phyloP scores from a whole-genome alignment of 2,329 filamentous ascomycete species.

The Bertia moriformis region DNA sequence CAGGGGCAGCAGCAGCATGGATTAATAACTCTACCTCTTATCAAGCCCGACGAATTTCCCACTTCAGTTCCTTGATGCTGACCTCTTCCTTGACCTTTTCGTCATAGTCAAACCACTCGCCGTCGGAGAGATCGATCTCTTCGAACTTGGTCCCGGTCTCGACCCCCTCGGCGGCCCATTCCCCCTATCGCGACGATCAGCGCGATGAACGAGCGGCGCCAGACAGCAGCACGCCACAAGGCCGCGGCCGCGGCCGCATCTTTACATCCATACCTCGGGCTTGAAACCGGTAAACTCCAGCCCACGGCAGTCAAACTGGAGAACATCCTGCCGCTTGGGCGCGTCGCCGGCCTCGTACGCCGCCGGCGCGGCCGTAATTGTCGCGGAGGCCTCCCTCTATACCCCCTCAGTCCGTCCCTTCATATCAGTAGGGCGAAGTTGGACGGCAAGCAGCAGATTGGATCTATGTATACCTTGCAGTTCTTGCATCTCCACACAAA shows the following conservation, averaged over 20 bases:
- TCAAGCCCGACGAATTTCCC: conserved; percentile 74
- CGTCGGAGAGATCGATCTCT: conserved; percentile 68
- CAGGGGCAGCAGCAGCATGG: too few relatives aligned
- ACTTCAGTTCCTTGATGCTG: conserved; percentile 77
- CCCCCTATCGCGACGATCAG: conserved; percentile 40
- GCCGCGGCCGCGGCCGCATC: too few relatives aligned
- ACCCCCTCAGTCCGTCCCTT: neutral
- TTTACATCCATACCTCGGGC: conserved; percentile 57
- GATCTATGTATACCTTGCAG: conserved; percentile 64
- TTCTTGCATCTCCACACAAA: conserved; percentile 99
- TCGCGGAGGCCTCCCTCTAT: conserved; percentile 75
- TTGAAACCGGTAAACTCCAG: conserved; percentile 85
- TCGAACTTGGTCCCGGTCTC: conserved; percentile 75
- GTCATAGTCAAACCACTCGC: conserved; percentile 97
- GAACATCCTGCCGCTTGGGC: conserved; percentile 61
- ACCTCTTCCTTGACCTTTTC: conserved; percentile 87
- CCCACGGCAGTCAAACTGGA: conserved; percentile 87
- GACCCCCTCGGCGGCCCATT: conserved; percentile 71
- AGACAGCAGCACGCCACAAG: too few relatives aligned
- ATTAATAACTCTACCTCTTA: too few relatives aligned
- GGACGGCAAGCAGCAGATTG: too few relatives aligned
- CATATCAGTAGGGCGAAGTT: neutral
- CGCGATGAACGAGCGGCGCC: conserved; percentile 2
- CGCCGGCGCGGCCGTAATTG: conserved; percentile 60
- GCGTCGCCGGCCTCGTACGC: conserved; percentile 60